Percentiles rank a stretch among this genome's conserved stretches.
Evolutionary conservation across 495 filamentous ascomycete genomes (phyloP).

Genomic region (Aspergillus incahuasiensis): DNA sequence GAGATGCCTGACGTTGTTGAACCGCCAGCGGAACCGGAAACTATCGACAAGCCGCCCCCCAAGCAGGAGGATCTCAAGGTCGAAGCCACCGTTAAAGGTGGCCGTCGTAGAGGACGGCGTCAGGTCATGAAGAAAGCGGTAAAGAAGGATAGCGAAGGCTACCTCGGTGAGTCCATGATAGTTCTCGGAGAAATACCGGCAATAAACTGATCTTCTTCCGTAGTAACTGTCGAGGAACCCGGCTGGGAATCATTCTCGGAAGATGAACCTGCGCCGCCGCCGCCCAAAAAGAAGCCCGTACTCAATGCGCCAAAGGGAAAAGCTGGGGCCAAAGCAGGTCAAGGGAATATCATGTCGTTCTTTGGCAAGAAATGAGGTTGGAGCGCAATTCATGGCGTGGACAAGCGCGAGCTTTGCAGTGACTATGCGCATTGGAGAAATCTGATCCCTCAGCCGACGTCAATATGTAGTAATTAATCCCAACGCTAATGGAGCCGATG

Average conservation of each 20-base stretch:
- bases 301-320: conserved; percentile 54
- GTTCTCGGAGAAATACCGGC: neutral
- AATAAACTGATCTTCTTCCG: conserved; percentile 19
- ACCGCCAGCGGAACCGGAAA: conserved; percentile 42
- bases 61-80: conserved; percentile 39
- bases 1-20: conserved; percentile 44
- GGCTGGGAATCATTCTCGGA: conserved; percentile 96
- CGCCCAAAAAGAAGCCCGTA: conserved; percentile 55
- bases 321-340: conserved; percentile 54
- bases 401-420: neutral
- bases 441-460: neutral
- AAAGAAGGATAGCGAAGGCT: conserved; percentile 88
- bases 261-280: conserved; percentile 66
- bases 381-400: neutral
- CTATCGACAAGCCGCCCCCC: conserved; percentile 40
- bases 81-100: conserved; percentile 48
- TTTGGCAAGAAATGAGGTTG: conserved; percentile 72
- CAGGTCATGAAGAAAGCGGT: conserved; percentile 87
- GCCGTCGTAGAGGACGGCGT: conserved; percentile 73
- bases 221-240: conserved; percentile 84
- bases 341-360: conserved; percentile 92
- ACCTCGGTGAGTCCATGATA: conserved; percentile 61
- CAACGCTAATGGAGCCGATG: neutral
- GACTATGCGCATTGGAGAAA: neutral
- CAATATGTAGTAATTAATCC: neutral